phyloP scores from a whole-genome alignment of 2,329 filamentous ascomycete species.

The Diaporthe velutina region DNA sequence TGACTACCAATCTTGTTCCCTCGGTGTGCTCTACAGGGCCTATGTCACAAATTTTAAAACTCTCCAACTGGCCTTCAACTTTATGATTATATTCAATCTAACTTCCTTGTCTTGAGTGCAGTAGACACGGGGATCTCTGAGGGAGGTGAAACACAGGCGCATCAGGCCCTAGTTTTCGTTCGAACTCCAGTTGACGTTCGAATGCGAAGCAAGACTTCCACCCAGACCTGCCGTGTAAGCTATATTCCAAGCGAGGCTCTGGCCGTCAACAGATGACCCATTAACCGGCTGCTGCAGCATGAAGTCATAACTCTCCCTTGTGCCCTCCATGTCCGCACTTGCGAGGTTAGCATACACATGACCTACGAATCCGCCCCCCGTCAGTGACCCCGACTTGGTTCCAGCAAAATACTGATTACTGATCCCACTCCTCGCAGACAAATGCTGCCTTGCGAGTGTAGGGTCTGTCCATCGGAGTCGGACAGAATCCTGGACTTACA shows the following conservation, averaged over 20 bases:
- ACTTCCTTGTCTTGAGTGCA: too few species aligned
- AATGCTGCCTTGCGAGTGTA: background rate
- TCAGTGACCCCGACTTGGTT: constrained; percentile 2
- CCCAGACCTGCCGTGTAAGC: background rate
- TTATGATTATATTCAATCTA: too few species aligned
- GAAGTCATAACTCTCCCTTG: constrained; percentile 2
- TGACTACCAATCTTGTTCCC: too few species aligned
- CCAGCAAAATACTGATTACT: constrained; percentile 11
- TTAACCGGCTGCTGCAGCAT: constrained; percentile 10
- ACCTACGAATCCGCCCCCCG: background rate
- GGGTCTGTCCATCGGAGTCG: constrained; percentile 37
- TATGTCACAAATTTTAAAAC: too few species aligned
- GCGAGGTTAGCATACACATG: background rate
- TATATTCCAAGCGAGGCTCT: constrained; percentile 6
- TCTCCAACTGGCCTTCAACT: too few species aligned
- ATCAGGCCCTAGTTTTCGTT: background rate
- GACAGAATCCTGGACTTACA: too few species aligned
- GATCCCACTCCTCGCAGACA: constrained; percentile 8
- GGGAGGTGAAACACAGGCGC: too few species aligned
- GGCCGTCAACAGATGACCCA: background rate
- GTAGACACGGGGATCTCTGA: too few species aligned
- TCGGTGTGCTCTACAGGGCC: too few species aligned
- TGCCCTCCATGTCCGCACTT: background rate
- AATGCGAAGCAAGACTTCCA: background rate
- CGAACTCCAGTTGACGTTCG: background rate